These are phyloP conservation scores for Fusarium musae DNA, from an alignment of 2,329 filamentous ascomycete species.

Conservation along the genomic window DNA sequence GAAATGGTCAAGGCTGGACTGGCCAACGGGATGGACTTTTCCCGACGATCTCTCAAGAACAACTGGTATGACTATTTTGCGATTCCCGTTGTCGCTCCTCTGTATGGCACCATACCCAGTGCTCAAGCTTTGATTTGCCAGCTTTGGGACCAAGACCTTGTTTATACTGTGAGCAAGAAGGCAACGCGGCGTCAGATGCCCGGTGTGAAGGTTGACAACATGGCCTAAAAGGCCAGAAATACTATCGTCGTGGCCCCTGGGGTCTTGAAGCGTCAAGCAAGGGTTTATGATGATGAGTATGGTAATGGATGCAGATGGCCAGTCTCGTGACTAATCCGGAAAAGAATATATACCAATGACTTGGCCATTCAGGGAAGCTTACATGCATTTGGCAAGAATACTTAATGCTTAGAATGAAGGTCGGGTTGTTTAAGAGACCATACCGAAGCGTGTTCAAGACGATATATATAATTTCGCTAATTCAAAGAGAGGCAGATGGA, in stretches of 20 bases:
- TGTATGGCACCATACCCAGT: conserved; percentile 75
- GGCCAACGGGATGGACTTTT: conserved; percentile 73
- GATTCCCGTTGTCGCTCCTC: conserved; percentile 73
- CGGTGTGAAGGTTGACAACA: conserved; percentile 55
- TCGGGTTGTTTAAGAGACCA: not conserved
- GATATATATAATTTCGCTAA: not conserved
- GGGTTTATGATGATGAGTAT: not conserved
- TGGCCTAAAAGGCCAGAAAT: conserved; percentile 53
- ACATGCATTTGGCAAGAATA: not conserved
- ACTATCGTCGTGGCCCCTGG: not conserved
- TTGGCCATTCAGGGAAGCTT: not conserved
- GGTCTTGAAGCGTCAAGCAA: not conserved
- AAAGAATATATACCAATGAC: not conserved
- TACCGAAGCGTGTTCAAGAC: not conserved
- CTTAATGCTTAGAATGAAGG: not conserved
- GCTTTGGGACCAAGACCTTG: conserved; percentile 75
- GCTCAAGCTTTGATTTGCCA: conserved; percentile 75
- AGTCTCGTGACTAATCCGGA: not conserved
- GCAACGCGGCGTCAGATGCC: conserved; percentile 64
- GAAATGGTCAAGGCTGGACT: conserved; percentile 75
- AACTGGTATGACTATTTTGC: conserved; percentile 72
- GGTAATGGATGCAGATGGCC: not conserved
- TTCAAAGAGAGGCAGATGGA: not conserved
- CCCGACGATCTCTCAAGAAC: conserved; percentile 63
- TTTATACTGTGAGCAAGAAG: conserved; percentile 79